These are phyloP conservation scores for Fusarium sublunatum DNA, from an alignment of 2,329 filamentous ascomycete genomes.

Conservation along the genomic window DNA sequence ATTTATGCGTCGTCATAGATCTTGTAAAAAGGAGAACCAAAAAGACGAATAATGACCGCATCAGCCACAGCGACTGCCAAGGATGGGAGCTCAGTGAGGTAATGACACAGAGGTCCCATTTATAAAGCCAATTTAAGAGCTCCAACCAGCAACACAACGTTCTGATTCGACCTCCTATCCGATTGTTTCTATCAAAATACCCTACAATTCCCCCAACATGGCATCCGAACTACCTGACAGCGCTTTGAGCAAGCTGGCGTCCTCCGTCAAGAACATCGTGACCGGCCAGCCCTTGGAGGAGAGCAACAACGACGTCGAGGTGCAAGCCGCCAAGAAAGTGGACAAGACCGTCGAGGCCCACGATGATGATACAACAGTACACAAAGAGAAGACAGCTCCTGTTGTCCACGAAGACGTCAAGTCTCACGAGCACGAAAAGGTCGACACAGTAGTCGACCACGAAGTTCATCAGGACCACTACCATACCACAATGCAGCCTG, in stretches of 20 bases:
- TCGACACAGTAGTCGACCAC: constrained; percentile 26
- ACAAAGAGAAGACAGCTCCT: constrained; percentile 25
- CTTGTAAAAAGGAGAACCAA: not conserved
- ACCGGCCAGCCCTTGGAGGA: constrained; percentile 1
- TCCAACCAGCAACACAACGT: not conserved
- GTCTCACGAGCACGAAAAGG: constrained; percentile 28
- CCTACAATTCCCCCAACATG: not conserved
- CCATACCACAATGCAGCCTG: constrained; percentile 29
- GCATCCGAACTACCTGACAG: constrained; percentile 13
- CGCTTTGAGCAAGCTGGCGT: constrained; percentile 20
- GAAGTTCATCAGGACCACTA: constrained; percentile 30
- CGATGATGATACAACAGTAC: constrained; percentile 16
- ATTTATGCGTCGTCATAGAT: constrained; percentile 12
- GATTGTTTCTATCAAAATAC: not conserved
- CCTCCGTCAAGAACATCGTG: constrained; percentile 25
- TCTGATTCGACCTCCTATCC: not conserved
- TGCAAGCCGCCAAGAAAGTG: constrained; percentile 10
- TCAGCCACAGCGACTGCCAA: constrained; percentile 6
- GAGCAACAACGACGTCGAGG: constrained; percentile 8
- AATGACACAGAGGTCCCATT: not conserved
- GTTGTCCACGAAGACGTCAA: constrained; percentile 30
- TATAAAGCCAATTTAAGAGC: not conserved
- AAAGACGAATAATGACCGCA: constrained; percentile 25
- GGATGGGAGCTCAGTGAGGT: not conserved
- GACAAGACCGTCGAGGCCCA: constrained; percentile 23